phyloP scores from a whole-genome alignment of 805 yeast genomes.

The Metschnikowia borealis region DNA sequence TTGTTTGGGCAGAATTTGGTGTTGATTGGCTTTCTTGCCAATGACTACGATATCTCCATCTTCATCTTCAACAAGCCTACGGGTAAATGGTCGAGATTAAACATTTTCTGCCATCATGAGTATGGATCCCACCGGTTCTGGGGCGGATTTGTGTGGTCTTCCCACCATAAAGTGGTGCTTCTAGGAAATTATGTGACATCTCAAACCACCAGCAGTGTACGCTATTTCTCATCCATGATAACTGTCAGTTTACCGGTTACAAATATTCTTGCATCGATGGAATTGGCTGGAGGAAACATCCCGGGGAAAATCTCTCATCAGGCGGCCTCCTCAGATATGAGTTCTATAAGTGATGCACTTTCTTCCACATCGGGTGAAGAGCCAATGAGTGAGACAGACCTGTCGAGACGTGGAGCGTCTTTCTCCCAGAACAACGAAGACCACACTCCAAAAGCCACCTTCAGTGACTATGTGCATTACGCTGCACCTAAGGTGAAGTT shows the following conservation, averaged over 20 bases:
- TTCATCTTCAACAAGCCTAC: slow-evolving; percentile 51
- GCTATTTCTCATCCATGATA: slow-evolving; percentile 46
- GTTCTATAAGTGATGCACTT: slow-evolving; percentile 12
- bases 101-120: slow-evolving; percentile 49
- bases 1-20: slow-evolving; percentile 64
- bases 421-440: slow-evolving; percentile 10
- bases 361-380: slow-evolving; percentile 14
- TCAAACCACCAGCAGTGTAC: slow-evolving; percentile 42
- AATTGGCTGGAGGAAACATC: slow-evolving; percentile 26
- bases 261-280: slow-evolving; percentile 44
- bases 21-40: slow-evolving; percentile 54
- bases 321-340: slow-evolving; percentile 10
- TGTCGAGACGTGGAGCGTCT: slow-evolving; percentile 10
- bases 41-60: slow-evolving; percentile 44
- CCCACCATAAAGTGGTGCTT: slow-evolving; percentile 67
- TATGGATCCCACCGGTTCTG: slow-evolving; percentile 56
- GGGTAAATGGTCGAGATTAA: slow-evolving; percentile 61
- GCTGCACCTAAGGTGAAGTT: slow-evolving; percentile 68
- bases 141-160: slow-evolving; percentile 70
- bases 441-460: slow-evolving; percentile 29
- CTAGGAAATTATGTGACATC: slow-evolving; percentile 52
- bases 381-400: slow-evolving; percentile 14
- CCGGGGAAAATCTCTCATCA: slow-evolving; percentile 7
- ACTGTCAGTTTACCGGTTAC: slow-evolving; percentile 54
- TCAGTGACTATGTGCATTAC: slow-evolving; percentile 70